Evolutionary conservation across 345 rosid species (phyloP).

Genomic region (Arabidopsis thaliana): TAIR10.1 NC_003071.7:422501-423000

Average conservation of each 20-base stretch:
- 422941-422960: not conserved
- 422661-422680: conserved; percentile 8
- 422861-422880: too few species aligned
- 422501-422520: not conserved
- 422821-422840: conserved; percentile 27
- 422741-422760: conserved; percentile 49
- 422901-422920: conserved; percentile 11
- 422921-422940: not conserved
- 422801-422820: conserved; percentile 34
- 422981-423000: too few species aligned
- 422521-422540: not conserved
- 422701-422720: conserved; percentile 37
- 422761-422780: conserved; percentile 49
- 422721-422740: conserved; percentile 51
- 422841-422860: not conserved
- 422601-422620: conserved; percentile 39
- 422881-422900: conserved; percentile 28
- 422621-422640: conserved; percentile 23
- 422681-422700: conserved; percentile 31
- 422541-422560: conserved; percentile 33
- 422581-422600: conserved; percentile 32
- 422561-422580: conserved; percentile 44
- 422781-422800: conserved; percentile 34
- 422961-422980: too few species aligned
- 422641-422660: conserved; percentile 36